These are phyloP conservation scores for Coemansia sp. DNA, from an alignment of 192 early-diverging fungal species.

Conservation along the genomic window DNA sequence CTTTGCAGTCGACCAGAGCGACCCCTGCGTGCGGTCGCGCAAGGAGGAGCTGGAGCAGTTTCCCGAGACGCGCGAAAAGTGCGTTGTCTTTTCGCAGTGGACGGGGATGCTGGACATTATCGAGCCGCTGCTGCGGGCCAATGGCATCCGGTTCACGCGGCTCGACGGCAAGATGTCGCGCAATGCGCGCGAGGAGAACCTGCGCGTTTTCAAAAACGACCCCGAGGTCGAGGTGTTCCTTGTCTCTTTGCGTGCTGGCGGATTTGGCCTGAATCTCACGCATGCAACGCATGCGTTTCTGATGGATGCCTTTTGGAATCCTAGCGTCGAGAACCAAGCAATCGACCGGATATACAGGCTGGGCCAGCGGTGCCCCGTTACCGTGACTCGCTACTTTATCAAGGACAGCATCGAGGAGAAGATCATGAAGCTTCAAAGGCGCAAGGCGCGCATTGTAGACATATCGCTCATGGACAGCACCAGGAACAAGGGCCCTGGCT, in stretches of 20 bases:
- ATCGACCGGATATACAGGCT: conserved; percentile 81
- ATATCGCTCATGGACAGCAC: conserved; percentile 54
- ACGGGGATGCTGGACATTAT: conserved; percentile 78
- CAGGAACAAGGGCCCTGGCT: conserved; percentile 31
- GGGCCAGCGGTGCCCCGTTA: conserved; percentile 64
- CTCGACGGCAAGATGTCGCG: conserved; percentile 78
- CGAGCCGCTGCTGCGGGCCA: conserved; percentile 54
- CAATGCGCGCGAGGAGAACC: conserved; percentile 56
- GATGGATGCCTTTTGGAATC: conserved; percentile 80
- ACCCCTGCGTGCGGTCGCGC: conserved; percentile 31
- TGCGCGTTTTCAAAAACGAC: conserved; percentile 64
- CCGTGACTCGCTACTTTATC: conserved; percentile 67
- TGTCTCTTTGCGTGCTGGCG: conserved; percentile 66
- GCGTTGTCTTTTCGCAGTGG: conserved; percentile 94
- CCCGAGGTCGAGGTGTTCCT: conserved; percentile 60
- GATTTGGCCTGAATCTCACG: conserved; percentile 73
- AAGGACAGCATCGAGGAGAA: conserved; percentile 79
- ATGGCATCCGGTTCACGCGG: conserved; percentile 62
- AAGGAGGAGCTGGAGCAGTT: conserved; percentile 16
- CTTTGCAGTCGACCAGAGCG: conserved; percentile 39
- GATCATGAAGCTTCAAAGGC: conserved; percentile 75
- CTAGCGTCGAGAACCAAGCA: conserved; percentile 72
- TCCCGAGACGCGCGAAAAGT: conserved; percentile 58
- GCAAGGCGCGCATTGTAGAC: conserved; percentile 63
- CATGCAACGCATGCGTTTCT: conserved; percentile 68